Base-by-base conservation (phyloP, 225 moss, liverwort and hornwort species). In the Climacium dendroides region DNA sequence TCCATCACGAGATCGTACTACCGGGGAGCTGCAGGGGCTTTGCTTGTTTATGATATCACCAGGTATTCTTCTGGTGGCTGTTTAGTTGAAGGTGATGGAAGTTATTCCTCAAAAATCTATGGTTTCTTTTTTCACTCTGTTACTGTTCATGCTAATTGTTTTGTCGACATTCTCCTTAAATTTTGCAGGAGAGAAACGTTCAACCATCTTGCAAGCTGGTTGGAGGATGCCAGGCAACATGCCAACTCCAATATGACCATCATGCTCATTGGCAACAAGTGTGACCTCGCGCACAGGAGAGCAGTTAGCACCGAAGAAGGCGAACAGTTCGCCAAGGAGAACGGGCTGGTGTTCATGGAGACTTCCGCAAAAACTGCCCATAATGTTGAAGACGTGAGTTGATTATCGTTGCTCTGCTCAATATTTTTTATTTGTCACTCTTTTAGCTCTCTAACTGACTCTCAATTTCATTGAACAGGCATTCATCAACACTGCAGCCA, bases 181-280 rank as follows among this genome's bases (percentile, higher is more conserved):
- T 87, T 37, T 74, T 89, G 76, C 90, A 98, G 98, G 93, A 97
- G 98, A 89, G 98, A 98, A 86, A 98, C 97, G 26, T 98, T 98
- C 88, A 98, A 98, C 87, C 98, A 98, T 78, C 94, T 98, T 76
- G 98, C 98, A 89, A 98, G 98, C 92, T 98, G 98, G 98, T 92
- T 98, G 88, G 98, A 98, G 91, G 98, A 98, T 93, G 98, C 98
- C n/a, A 90, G 98, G 83, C 98, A 98, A 88, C 98, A 98, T 91
- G 98, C 98, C 25, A 98, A 98, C 87, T 97, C 97, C 80, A 98
- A 98, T 83, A 98, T 98, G 98, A 98, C 98, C 24, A 98, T 97
- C 87, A 98, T 98, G 98, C 95, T 98, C 41, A 97, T 98, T 83
- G 98, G 98, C 72, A 98, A 98, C 85, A 98, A 98, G 90, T 96